A percentile compares a stretch with the other conserved stretches of the same genome.
Evolutionary conservation across 208 protist genomes (phyloP).

Genomic region (Leptomonas seymouri): DNA sequence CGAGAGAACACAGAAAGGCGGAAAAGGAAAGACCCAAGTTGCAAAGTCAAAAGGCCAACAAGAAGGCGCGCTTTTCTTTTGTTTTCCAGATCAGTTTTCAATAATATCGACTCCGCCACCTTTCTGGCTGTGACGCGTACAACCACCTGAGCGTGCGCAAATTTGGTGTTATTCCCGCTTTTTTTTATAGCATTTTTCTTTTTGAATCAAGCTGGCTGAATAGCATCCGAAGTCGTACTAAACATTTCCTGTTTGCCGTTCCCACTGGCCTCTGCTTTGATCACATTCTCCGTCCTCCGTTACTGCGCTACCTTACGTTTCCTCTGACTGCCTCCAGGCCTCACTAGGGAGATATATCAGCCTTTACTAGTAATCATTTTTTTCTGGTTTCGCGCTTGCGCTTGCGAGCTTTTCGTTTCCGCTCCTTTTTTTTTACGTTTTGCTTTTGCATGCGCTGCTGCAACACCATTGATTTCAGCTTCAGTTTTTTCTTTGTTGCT

Average conservation of each 20-base stretch:
- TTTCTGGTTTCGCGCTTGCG: neutral
- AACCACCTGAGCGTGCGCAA: neutral
- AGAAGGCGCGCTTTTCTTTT: too few species aligned
- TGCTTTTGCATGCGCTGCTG: neutral
- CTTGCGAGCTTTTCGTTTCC: neutral
- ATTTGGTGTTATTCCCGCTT: neutral
- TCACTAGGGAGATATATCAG: neutral
- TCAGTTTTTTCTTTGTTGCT: neutral
- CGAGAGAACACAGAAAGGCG: too few species aligned
- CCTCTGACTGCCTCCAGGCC: neutral
- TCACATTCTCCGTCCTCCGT: conserved; percentile 4
- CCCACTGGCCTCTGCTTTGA: conserved; percentile 6
- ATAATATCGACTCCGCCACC: neutral
- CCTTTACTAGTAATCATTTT: conserved; percentile 1
- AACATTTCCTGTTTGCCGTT: neutral
- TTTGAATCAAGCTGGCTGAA: neutral
- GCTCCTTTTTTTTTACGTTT: conserved; percentile 11
- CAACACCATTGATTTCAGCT: neutral
- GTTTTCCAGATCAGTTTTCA: too few species aligned
- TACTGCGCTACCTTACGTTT: neutral
- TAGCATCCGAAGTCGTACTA: neutral
- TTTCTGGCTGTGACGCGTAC: neutral
- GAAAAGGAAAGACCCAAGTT: too few species aligned
- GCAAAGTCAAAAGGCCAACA: too few species aligned
- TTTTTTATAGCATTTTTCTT: neutral